Evolutionary conservation across 1,139 yeast species (phyloP).

Genomic region (Suhomyces terraborum): DNA sequence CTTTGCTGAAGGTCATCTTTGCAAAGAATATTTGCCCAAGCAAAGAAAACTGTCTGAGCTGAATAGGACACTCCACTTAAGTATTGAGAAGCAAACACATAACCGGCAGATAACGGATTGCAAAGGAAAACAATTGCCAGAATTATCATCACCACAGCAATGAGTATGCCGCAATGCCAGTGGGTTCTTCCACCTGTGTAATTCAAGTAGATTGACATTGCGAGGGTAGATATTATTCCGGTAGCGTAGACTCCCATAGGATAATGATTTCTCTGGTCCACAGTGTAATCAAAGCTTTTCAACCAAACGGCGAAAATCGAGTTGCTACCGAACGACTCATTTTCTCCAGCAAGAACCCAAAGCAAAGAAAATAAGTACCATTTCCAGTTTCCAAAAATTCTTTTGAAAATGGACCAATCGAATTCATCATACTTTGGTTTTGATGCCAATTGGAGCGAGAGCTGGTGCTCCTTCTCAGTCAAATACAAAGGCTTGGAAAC

Average conservation of each 20-base stretch:
- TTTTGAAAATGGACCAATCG: constrained; percentile 45
- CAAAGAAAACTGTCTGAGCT: constrained; percentile 59
- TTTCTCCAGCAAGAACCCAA: constrained; percentile 64
- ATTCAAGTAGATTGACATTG: constrained; percentile 50
- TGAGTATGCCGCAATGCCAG: constrained; percentile 50
- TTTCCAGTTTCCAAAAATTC: constrained; percentile 59
- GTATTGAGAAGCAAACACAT: constrained; percentile 57
- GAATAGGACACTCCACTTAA: constrained; percentile 55
- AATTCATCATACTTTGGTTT: constrained; percentile 38
- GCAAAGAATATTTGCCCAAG: constrained; percentile 63
- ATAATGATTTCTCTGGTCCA: constrained; percentile 51
- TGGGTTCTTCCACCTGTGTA: constrained; percentile 51
- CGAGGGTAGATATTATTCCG: constrained; percentile 51
- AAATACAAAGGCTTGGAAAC: constrained; percentile 38
- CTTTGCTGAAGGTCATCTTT: constrained; percentile 56
- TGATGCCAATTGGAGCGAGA: constrained; percentile 33
- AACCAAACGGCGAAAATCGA: constrained; percentile 57
- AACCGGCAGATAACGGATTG: constrained; percentile 34
- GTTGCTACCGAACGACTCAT: constrained; percentile 55
- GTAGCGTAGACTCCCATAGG: constrained; percentile 62
- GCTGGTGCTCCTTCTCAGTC: constrained; percentile 36
- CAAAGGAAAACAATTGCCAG: constrained; percentile 45
- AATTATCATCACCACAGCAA: constrained; percentile 41
- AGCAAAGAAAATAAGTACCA: constrained; percentile 57
- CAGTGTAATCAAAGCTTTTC: constrained; percentile 42